These are phyloP conservation scores for Phytopythium ostracodes DNA, from an alignment of 352 stramenopile species.

Conservation along the genomic window DNA sequence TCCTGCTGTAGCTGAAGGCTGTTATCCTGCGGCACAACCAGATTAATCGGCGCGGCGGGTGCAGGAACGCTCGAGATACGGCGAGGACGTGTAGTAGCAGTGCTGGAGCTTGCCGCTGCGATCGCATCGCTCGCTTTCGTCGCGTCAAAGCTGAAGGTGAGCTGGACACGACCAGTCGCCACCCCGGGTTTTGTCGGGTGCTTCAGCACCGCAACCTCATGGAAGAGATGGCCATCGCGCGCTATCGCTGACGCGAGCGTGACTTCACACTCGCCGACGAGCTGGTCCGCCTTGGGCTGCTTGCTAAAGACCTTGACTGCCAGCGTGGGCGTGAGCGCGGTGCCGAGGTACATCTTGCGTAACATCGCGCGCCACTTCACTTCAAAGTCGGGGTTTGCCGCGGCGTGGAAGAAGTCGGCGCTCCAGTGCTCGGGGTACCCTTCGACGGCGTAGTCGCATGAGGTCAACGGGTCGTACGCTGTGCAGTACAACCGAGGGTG, in stretches of 20 bases:
- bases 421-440: slow-evolving; percentile 58
- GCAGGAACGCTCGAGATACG: not conserved
- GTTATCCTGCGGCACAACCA: slow-evolving; percentile 7
- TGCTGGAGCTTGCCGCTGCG: not conserved
- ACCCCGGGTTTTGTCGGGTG: slow-evolving; percentile 19
- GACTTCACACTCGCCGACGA: slow-evolving; percentile 74
- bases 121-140: slow-evolving; percentile 25
- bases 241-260: slow-evolving; percentile 66
- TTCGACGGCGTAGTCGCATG: slow-evolving; percentile 72
- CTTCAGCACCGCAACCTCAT: slow-evolving; percentile 53
- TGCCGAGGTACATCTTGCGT: slow-evolving; percentile 45
- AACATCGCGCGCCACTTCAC: slow-evolving; percentile 48
- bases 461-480: slow-evolving; percentile 76
- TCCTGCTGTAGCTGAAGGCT: slow-evolving; percentile 11
- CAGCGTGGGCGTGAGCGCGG: slow-evolving; percentile 63
- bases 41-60: not conserved
- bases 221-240: slow-evolving; percentile 66
- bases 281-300: slow-evolving; percentile 56
- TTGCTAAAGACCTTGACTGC: slow-evolving; percentile 68
- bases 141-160: slow-evolving; percentile 61
- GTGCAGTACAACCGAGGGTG: slow-evolving; percentile 63
- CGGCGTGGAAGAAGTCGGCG: slow-evolving; percentile 61
- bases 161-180: slow-evolving; percentile 31
- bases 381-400: slow-evolving; percentile 43
- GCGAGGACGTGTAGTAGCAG: not conserved